Conservation (phyloP, 139 green algal genomes). For the Chlamydomonas incerta region DNA sequence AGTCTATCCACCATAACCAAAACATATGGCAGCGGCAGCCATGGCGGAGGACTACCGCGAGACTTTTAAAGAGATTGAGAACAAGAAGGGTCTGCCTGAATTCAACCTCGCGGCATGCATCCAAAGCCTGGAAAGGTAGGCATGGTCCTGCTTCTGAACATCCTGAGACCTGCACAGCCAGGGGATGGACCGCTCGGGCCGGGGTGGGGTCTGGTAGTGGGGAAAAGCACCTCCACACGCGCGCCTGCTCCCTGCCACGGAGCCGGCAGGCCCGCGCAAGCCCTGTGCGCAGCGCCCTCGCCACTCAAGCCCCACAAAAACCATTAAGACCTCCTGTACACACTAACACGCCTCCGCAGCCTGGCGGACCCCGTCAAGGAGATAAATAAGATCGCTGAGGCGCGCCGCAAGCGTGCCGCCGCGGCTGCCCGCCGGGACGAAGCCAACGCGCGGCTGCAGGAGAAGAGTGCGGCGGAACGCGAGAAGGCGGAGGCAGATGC, state of each 20-base stretch:
- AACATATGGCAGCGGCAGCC: background rate
- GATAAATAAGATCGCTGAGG: background rate
- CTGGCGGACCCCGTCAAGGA: background rate
- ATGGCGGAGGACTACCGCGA: slow-evolving; percentile 2
- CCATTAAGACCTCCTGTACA: too few relatives aligned
- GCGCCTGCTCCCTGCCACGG: too few relatives aligned
- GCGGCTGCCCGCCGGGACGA: background rate
- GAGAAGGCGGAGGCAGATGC: background rate
- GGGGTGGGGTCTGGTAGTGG: too few relatives aligned
- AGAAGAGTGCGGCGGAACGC: background rate
- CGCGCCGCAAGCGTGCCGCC: background rate
- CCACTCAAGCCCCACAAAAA: too few relatives aligned
- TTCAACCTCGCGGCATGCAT: background rate
- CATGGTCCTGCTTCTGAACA: too few relatives aligned
- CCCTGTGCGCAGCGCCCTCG: background rate
- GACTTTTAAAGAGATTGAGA: background rate
- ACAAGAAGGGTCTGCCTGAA: background rate
- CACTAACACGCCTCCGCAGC: background rate
- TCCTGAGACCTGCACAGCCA: too few relatives aligned
- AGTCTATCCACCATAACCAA: too few relatives aligned
- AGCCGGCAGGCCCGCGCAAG: background rate
- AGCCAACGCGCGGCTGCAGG: background rate
- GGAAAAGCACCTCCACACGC: too few relatives aligned
- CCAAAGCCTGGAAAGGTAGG: background rate
- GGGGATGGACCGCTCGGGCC: too few relatives aligned